Evolutionary conservation across 768 basidiomycete species (phyloP), one percentile per base, ranked within the genome.

Genomic region (Asterophora parasitica): DNA sequence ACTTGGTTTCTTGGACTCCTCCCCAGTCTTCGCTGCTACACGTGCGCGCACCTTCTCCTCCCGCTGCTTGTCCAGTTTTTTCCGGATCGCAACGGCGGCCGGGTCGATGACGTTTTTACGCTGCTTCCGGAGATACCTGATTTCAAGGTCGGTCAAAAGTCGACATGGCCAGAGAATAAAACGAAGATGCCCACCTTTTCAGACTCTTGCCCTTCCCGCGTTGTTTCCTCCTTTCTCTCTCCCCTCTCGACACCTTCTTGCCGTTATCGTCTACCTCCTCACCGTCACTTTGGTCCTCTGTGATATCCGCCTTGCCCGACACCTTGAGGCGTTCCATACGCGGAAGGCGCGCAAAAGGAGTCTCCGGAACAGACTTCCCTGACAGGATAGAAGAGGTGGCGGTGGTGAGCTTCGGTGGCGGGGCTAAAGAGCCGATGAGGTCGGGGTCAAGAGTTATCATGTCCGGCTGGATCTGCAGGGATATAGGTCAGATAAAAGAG

Each of bases 51-150:
- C 61, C 47, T 66, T 69, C 51, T 79, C 75, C 47, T 76, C 73
- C 51, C 66, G 71, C 49, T 82, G 76, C 52, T 75, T 81, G 55
- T 82, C 78, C 51, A 85, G 59, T 60, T 86, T 87, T 37, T 76
- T 77, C 7, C 83, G 80, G 48, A 86, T 76, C 1, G 83, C 81
- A 46, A 89, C 87, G 17, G 78, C 75, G 17, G 77, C 75, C 17
- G 91, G 90, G 62, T 97, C 93, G 52, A 97, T 80, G 40, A 97
- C 89, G 59, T 97, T 96, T 74, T 94, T 92, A 63, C 91, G 81
- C 66, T 95, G 88, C 72, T 93, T 96, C 58, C 89, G 77, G 52
- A 96, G 65, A 64, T 82, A 88, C 38, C 78, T 80, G 42, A 23
- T 23, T 23, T 20, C 10, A 42, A 12, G 15, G 35, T 43, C 11